These are phyloP conservation scores for barley (Hordeum vulgare) DNA, from an alignment of 176 grass and related monocot genomes.

Conservation along the genomic window DNA sequence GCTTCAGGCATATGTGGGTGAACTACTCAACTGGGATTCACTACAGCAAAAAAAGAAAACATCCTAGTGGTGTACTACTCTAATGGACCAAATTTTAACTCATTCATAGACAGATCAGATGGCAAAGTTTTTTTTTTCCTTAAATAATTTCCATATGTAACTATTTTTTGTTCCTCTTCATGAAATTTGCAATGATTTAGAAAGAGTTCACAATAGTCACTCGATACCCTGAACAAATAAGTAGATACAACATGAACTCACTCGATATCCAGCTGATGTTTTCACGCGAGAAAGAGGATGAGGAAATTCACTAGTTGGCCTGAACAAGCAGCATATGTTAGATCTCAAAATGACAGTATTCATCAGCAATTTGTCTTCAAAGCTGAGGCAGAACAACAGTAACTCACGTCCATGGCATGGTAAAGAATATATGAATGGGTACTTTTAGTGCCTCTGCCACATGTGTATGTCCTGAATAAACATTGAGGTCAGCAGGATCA, in stretches of 20 bases:
- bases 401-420: conserved; percentile 99
- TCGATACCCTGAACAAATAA: not conserved
- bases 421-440: conserved; percentile 99
- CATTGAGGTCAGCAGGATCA: conserved; percentile 37
- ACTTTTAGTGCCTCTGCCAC: conserved; percentile 86
- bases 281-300: conserved; percentile 37
- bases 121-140: not conserved
- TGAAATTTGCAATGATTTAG: not conserved
- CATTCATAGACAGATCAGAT: not conserved
- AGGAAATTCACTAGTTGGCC: conserved; percentile 95
- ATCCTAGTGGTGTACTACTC: not conserved
- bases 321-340: conserved; percentile 47
- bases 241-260: conserved; percentile 35
- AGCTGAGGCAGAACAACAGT: conserved; percentile 14
- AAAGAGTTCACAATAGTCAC: not conserved
- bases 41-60: not conserved
- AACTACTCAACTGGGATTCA: not conserved
- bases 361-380: conserved; percentile 14
- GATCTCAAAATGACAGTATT: conserved; percentile 14
- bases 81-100: not conserved
- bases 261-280: conserved; percentile 5
- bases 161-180: not conserved
- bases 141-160: not conserved
- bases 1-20: not conserved
- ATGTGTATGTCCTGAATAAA: conserved; percentile 83